Conservation (phyloP, 2,329 filamentous ascomycete genomes). For the Penicillium paneum region DNA sequence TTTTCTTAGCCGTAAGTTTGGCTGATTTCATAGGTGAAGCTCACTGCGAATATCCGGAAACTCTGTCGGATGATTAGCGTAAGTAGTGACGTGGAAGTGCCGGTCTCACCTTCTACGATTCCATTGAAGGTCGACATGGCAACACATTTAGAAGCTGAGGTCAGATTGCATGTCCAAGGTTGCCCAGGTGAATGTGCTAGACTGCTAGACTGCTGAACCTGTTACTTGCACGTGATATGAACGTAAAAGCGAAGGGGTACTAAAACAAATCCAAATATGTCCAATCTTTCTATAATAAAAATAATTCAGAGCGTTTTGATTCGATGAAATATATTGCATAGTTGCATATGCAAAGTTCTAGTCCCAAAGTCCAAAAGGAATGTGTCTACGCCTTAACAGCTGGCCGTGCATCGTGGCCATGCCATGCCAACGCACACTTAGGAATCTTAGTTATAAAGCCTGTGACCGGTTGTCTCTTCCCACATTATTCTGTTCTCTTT, state of each 20-base stretch:
- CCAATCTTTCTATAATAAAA: neutral
- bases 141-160: neutral
- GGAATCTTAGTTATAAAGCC: neutral
- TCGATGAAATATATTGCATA: neutral
- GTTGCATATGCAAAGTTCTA: neutral
- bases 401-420: slow-evolving; percentile 6
- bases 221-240: slow-evolving; percentile 3
- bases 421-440: slow-evolving; percentile 8
- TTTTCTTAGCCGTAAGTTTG: slow-evolving; percentile 5
- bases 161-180: neutral
- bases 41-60: slow-evolving; percentile 73
- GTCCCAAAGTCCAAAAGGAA: neutral
- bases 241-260: neutral
- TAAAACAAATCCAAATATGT: neutral
- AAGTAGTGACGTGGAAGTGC: neutral
- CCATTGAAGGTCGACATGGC: slow-evolving; percentile 37
- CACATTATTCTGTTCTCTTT: neutral
- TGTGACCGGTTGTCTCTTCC: neutral
- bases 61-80: slow-evolving; percentile 45
- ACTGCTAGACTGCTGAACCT: neutral
- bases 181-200: neutral
- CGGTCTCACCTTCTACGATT: slow-evolving; percentile 25
- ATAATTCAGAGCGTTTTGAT: neutral
- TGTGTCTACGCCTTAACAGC: neutral
- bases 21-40: slow-evolving; percentile 12